These are phyloP conservation scores for Solanum pinnatisectum DNA, from an alignment of 257 asterid species.

Conservation along the genomic window DNA sequence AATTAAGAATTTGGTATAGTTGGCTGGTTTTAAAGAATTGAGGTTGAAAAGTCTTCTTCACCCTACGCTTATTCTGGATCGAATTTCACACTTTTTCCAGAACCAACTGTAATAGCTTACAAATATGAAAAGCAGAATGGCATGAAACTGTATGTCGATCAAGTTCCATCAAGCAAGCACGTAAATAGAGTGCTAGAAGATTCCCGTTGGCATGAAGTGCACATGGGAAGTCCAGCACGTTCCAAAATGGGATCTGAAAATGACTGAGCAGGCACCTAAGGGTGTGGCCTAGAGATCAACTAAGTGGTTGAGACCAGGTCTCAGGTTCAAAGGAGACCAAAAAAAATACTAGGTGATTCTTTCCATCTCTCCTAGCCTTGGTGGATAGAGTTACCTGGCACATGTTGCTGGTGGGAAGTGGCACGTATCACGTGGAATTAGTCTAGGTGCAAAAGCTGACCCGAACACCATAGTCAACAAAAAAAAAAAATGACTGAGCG, in stretches of 20 bases:
- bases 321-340: background rate
- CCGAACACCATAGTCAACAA: background rate
- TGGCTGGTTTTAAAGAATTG: background rate
- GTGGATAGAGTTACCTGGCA: background rate
- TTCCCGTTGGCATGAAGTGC: background rate
- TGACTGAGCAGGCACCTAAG: background rate
- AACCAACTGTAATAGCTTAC: background rate
- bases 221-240: background rate
- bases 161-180: background rate
- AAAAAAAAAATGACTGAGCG: background rate
- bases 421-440: background rate
- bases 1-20: background rate
- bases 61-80: background rate
- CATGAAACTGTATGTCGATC: background rate
- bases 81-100: background rate
- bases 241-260: background rate
- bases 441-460: background rate
- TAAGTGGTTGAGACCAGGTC: background rate
- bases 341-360: background rate
- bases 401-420: background rate
- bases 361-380: background rate
- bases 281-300: background rate
- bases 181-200: background rate
- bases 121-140: background rate
- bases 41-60: background rate